A percentile compares a stretch with the other conserved stretches of the same genome.
These are phyloP conservation scores for Colletotrichum coccodes DNA, from an alignment of 2,329 filamentous ascomycete genomes.

Conservation along the genomic window DNA sequence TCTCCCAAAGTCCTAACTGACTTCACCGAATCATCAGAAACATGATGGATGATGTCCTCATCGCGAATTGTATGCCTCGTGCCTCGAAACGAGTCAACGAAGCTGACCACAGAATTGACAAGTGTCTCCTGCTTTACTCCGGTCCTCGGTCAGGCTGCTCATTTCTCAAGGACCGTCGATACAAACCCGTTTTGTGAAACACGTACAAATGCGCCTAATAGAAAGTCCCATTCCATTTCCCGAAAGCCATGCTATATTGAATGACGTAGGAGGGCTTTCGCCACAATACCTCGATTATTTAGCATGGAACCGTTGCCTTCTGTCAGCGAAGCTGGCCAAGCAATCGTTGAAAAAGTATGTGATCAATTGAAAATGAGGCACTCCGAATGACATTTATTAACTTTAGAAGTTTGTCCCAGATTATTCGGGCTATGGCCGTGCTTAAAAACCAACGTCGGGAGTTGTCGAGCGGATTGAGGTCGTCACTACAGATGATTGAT, in stretches of 20 bases:
- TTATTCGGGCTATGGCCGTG: background rate
- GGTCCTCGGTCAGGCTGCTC: conserved; percentile 45
- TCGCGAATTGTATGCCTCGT: conserved; percentile 44
- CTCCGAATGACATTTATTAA: background rate
- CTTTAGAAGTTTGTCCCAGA: background rate
- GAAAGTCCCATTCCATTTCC: conserved; percentile 37
- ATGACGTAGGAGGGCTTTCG: conserved; percentile 36
- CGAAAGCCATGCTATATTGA: conserved; percentile 38
- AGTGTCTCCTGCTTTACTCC: conserved; percentile 44
- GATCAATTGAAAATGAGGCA: background rate
- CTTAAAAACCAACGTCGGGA: background rate
- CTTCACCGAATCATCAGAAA: conserved; percentile 38
- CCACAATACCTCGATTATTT: conserved; percentile 40
- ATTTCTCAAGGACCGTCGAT: conserved; percentile 42
- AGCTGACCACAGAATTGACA: conserved; percentile 9
- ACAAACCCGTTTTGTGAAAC: conserved; percentile 45
- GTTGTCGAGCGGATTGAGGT: conserved; percentile 29
- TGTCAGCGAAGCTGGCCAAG: conserved; percentile 46
- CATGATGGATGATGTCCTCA: conserved; percentile 54
- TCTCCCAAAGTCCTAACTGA: background rate
- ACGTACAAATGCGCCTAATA: conserved; percentile 42
- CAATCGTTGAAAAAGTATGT: conserved; percentile 44
- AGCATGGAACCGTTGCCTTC: conserved; percentile 46
- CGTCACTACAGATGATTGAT: conserved; percentile 38
- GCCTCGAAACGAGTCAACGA: background rate